Evolutionary conservation across 208 protist species (phyloP), one percentile per base, ranked within the genome.

Genomic region (Phytomonas sp.): DNA sequence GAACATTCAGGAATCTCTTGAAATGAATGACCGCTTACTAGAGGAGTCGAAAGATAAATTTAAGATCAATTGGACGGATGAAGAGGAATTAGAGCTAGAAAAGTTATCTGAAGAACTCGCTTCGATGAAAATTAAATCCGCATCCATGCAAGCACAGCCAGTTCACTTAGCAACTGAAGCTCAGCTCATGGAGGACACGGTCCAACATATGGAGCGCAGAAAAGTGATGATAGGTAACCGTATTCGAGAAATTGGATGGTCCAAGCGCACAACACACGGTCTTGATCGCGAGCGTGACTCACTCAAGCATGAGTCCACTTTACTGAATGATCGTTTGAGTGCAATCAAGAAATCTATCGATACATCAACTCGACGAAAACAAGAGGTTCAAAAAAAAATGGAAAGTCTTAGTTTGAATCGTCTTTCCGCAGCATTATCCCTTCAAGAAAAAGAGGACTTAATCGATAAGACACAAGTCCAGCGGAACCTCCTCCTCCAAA

Each of bases 61-160:
- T 72, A 82, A 80, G 56, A 78, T 79, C 26, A 65, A 67, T 31
- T 92, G 91, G 81, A 78, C 73, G 4, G 69, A 72, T 5, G 70
- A 78, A 56, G 90, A 96, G 32, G 88, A 97, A 68, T 31, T 40
- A 28, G 61, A 82, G 70, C 74, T 96, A 40, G 88, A 96, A 62
- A 74, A 73, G 56, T 73, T 94, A 7, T 78, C 79, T 15, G 71
- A 77, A 34, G 70, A 83, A 60, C 65, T 93, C 20, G 70, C 83
- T 36, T 63, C 83, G 2, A 11, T 56, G 28, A 81, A 82, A 20
- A 67, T 74, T 1, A 40, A 75, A 2, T 72, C 83, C 8, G 72
- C 82, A 4, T 30, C 75, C 51, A 43, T 85, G 71, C 82, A 92
- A 63, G 71, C 80, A 36, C 73, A 77, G 23, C 68, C 66, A 28